These are phyloP conservation scores for Aspergillus pseudonomiae DNA, from an alignment of 2,329 filamentous ascomycete genomes.

Conservation along the genomic window DNA sequence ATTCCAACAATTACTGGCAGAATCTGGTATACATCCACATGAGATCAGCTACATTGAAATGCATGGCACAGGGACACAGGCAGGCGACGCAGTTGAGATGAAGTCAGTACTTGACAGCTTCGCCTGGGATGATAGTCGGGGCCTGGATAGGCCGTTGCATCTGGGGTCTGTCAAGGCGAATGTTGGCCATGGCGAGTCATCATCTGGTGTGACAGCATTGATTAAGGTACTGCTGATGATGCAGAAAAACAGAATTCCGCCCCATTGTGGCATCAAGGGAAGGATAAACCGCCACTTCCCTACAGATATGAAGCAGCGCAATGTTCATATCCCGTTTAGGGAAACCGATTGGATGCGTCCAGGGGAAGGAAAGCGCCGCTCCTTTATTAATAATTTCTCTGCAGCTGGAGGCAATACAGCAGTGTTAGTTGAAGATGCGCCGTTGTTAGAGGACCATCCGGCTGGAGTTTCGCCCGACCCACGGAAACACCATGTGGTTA, in stretches of 20 bases:
- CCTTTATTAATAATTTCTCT: conserved; percentile 67
- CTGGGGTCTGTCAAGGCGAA: conserved; percentile 68
- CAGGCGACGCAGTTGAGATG: conserved; percentile 79
- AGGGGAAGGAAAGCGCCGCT: conserved; percentile 32
- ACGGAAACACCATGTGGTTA: conserved; percentile 60
- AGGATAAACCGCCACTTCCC: background rate
- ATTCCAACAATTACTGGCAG: conserved; percentile 53
- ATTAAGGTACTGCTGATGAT: conserved; percentile 45
- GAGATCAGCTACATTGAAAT: conserved; percentile 85
- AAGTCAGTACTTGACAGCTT: conserved; percentile 70
- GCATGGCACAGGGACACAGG: conserved; percentile 87
- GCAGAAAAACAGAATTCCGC: conserved; percentile 35
- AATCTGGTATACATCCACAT: conserved; percentile 69
- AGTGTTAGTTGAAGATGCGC: conserved; percentile 65
- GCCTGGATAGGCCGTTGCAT: conserved; percentile 42
- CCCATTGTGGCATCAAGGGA: conserved; percentile 32
- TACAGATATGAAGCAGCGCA: background rate
- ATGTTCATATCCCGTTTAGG: background rate
- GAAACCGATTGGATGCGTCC: background rate
- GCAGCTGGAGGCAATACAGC: conserved; percentile 73
- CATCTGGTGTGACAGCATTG: conserved; percentile 54
- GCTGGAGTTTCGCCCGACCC: conserved; percentile 47
- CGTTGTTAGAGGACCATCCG: conserved; percentile 30
- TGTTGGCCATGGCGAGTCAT: conserved; percentile 65
- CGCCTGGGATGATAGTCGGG: conserved; percentile 50